phyloP scores from a whole-genome alignment of 2,329 filamentous ascomycete genomes.

The Corinectria fuckeliana region DNA sequence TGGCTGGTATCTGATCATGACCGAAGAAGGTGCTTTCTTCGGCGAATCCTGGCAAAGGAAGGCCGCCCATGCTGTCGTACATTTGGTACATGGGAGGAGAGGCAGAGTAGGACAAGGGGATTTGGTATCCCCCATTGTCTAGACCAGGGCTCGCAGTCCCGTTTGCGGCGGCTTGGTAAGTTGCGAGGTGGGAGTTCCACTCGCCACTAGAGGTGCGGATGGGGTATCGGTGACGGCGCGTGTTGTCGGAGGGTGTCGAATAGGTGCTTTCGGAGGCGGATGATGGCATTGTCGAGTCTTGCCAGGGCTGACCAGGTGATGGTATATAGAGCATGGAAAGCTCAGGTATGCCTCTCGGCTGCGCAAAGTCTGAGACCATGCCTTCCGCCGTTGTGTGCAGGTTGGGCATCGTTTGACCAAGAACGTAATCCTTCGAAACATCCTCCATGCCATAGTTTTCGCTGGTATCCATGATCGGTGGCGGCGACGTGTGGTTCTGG shows the following conservation, averaged over 20 bases:
- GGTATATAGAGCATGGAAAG: constrained; percentile 35
- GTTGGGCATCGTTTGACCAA: constrained; percentile 24
- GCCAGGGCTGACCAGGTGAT: constrained; percentile 36
- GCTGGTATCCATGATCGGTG: constrained; percentile 24
- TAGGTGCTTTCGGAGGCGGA: constrained; percentile 56
- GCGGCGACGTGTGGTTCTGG: constrained; percentile 19
- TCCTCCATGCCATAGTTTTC: constrained; percentile 31
- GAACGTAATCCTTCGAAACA: constrained; percentile 32
- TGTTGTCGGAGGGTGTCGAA: constrained; percentile 53
- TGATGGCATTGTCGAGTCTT: constrained; percentile 52
- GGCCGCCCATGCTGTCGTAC: constrained; percentile 39
- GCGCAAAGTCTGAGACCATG: constrained; percentile 27
- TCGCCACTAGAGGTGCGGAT: constrained; percentile 39
- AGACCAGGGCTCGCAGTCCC: constrained; percentile 30
- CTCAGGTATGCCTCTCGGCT: constrained; percentile 33
- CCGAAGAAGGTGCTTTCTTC: constrained; percentile 46
- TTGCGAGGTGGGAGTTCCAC: constrained; percentile 43
- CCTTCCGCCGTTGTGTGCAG: constrained; percentile 24
- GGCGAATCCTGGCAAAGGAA: constrained; percentile 45
- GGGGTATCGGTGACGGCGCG: constrained; percentile 37
- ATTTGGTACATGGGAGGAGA: constrained; percentile 44
- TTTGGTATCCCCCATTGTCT: constrained; percentile 30
- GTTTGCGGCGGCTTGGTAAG: constrained; percentile 32
- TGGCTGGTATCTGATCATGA: constrained; percentile 46
- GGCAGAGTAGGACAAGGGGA: constrained; percentile 39